A percentile compares a stretch with the other conserved stretches of the same genome.
Evolutionary conservation across 73 alveolate species (phyloP).

Genomic region (Paramecium pentaurelia): DNA sequence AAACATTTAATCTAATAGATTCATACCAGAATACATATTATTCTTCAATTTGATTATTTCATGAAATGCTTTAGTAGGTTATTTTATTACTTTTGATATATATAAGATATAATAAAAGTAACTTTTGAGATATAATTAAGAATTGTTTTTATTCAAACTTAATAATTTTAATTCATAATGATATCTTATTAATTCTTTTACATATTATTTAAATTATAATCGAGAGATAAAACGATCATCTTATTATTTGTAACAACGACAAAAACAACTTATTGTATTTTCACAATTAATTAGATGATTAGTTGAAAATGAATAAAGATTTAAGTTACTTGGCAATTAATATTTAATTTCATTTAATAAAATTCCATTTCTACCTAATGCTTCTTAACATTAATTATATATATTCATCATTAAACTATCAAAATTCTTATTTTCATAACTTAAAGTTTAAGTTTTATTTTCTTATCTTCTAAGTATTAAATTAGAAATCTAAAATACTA

Average conservation of each 20-base stretch:
- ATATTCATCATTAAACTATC: not conserved
- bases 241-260: not conserved
- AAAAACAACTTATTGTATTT: not conserved
- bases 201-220: not conserved
- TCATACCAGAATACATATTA: not conserved
- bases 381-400: not conserved
- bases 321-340: not conserved
- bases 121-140: not conserved
- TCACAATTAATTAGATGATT: not conserved
- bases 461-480: not conserved
- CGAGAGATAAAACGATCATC: not conserved
- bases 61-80: constrained; percentile 31
- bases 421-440: not conserved
- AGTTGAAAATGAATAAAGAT: not conserved
- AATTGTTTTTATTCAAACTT: not conserved
- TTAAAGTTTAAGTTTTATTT: not conserved
- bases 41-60: not conserved
- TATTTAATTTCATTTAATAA: not conserved
- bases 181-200: not conserved
- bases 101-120: not conserved
- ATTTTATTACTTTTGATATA: not conserved
- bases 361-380: not conserved
- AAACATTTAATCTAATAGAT: not conserved
- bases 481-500: not conserved
- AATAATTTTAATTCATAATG: not conserved